Evolutionary conservation across 345 rosid species (phyloP), one percentile per base, ranked within the genome.

Genomic region (Melaleuca alternifolia): DNA sequence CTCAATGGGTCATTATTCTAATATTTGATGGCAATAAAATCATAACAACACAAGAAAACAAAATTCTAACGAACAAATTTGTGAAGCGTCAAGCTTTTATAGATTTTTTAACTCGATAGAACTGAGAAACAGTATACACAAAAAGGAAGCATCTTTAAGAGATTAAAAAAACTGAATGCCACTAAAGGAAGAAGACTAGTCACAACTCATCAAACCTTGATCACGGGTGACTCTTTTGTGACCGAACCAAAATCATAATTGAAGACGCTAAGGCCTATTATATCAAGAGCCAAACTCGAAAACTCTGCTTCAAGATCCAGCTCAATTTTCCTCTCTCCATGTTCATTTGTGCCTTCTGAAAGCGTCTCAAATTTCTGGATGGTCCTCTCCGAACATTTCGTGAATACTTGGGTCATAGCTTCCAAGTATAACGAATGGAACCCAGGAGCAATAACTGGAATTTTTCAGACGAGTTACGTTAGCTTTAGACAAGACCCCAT

Each of bases 261-360:
- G 93, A 97, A 97, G 90, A 96, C 95, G 28, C 99, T 94, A 85
- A 97, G 95, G 84, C 99, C 99, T 87, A 97, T 97, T 61, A 97
- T 95, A 93, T 96, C 99, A 71, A 97, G 97, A 85, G 99, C 98
- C 87, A 97, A 90, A 89, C 89, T 97, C 53, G 99, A 97, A 92
- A 97, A 97, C 75, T 97, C 99, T 87, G 98, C 98, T 90, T 97
- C 99, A 26, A 97, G 90, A 91, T 97, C 98, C 90, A 97, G 92
- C 85, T 95, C 96, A 83, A 97, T 89, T 6, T 76, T 85, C 50
- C 89, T 89, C 89, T 87, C 93, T 62, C 92, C 95, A 61, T 30
- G 61, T 24, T 90, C 87, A 51, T 51, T 79, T 83, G 92, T 90
- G 88, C 88, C 92, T 85, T 92, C 93, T 28, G 94, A 85, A 85